Conservation (phyloP, 495 filamentous ascomycete genomes). For the Xylaria curta region DNA sequence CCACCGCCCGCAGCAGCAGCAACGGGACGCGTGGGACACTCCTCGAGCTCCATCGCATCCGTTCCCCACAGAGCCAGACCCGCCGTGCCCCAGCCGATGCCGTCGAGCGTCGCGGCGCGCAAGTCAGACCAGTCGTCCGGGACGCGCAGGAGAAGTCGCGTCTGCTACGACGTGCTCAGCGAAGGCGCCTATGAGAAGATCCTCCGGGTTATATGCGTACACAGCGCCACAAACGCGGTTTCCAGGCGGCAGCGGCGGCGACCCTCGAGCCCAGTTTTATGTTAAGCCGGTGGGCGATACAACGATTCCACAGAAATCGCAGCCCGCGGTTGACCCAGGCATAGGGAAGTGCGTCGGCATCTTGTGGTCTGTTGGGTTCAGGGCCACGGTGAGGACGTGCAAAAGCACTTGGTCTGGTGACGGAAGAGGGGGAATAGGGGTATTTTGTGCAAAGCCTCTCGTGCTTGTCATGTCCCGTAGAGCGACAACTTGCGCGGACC, state of each 20-base stretch:
- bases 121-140: constrained; percentile 23
- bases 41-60: constrained; percentile 17
- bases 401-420: constrained; percentile 52
- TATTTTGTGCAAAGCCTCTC: not conserved
- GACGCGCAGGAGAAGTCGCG: constrained; percentile 20
- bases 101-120: constrained; percentile 25
- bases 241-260: constrained; percentile 1
- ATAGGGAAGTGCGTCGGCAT: constrained; percentile 46
- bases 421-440: not conserved
- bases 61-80: constrained; percentile 20
- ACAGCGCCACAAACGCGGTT: constrained; percentile 23
- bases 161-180: constrained; percentile 26
- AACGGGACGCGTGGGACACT: constrained; percentile 8
- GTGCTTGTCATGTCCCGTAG: too few relatives aligned
- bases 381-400: constrained; percentile 45
- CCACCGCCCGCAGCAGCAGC: too few relatives aligned
- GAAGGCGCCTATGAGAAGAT: constrained; percentile 10
- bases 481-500: too few relatives aligned
- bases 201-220: constrained; percentile 18
- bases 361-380: constrained; percentile 57
- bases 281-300: constrained; percentile 22
- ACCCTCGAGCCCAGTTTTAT: too few relatives aligned
- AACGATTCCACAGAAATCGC: constrained; percentile 53
- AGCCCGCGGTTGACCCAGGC: constrained; percentile 47
- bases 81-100: constrained; percentile 25